Evolutionary conservation across 2,329 filamentous ascomycete genomes (phyloP), one percentile per base, ranked within the genome.

Genomic region (Fusarium napiforme): DNA sequence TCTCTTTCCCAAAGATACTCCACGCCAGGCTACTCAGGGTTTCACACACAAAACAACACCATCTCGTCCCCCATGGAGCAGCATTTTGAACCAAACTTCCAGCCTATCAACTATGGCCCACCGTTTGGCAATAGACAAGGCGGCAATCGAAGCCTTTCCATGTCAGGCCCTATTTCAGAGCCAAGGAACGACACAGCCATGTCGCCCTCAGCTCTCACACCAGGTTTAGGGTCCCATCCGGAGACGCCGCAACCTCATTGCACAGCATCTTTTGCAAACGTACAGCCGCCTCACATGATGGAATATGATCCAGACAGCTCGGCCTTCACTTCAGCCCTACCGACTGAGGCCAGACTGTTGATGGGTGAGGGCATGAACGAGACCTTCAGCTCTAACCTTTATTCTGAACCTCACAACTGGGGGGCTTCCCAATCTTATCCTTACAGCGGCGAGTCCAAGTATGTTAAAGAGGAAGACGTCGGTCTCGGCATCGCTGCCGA

Each of bases 271-370:
- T 78, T 75, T 39, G 42, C 42, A 28, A 64, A 47, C 18, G 28
- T 58, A 14, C 62, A 60, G 18, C 56, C 62, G n/a, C 76, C 77
- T 47, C 72, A 75, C 4, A 79, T 56, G 72, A 68, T 64, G 65
- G 68, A 75, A 26, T 64, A 74, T 50, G 61, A 71, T 42, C 63
- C 78, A 2, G 71, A 73, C 5, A 69, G 71, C 2, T 85, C 84
- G 2, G 78, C 77, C 2, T 87, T 86, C 58, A 86, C 84, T 1
- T 75, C 83, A 0, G 82, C 85, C 66, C 73, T 87, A 11, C 81
- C 85, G 0, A 71, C 81, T 4, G 84, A 86, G 55, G 81, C 83
- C 4, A 85, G 82, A 72, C 83, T 84, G 82, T 78, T 86, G 18
- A 73, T 75, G 46, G 76, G 72, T 23, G 67, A 39, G 19, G 71